Evolutionary conservation across 805 yeast species (phyloP).

Genomic region (Sugiyamaella americana): DNA sequence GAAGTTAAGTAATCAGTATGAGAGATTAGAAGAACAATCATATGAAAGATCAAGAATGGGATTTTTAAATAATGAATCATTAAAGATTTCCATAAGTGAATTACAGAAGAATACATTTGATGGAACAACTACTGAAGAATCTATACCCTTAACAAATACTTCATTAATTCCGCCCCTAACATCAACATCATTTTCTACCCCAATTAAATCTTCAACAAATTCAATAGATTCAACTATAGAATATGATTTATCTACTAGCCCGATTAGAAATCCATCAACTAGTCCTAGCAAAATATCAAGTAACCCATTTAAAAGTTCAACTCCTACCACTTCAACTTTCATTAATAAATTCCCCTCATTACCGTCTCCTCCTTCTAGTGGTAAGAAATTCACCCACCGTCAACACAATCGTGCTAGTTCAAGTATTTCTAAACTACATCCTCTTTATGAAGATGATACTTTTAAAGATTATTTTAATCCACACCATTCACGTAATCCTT

Average conservation of each 20-base stretch:
- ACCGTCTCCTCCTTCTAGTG: background rate
- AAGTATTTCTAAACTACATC: background rate
- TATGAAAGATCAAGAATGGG: background rate
- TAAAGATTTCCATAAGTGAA: background rate
- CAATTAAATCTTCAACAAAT: too few species aligned
- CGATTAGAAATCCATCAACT: too few species aligned
- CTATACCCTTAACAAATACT: background rate
- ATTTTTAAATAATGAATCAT: background rate
- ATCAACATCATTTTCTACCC: background rate
- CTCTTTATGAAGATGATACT: conserved; percentile 3
- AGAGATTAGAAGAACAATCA: conserved; percentile 12
- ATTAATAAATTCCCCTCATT: too few species aligned
- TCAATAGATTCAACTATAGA: too few species aligned
- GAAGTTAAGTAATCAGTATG: conserved; percentile 16
- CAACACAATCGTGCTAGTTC: background rate
- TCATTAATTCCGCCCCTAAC: background rate
- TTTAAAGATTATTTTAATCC: conserved; percentile 1
- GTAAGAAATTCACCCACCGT: background rate
- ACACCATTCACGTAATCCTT: background rate
- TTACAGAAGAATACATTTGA: background rate
- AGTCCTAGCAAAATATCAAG: too few species aligned
- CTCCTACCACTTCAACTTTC: too few species aligned
- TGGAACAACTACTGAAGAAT: background rate
- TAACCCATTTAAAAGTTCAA: too few species aligned
- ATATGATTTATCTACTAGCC: too few species aligned